Conservation (phyloP, 78 protist species). For the Andalucia godoyi region DNA sequence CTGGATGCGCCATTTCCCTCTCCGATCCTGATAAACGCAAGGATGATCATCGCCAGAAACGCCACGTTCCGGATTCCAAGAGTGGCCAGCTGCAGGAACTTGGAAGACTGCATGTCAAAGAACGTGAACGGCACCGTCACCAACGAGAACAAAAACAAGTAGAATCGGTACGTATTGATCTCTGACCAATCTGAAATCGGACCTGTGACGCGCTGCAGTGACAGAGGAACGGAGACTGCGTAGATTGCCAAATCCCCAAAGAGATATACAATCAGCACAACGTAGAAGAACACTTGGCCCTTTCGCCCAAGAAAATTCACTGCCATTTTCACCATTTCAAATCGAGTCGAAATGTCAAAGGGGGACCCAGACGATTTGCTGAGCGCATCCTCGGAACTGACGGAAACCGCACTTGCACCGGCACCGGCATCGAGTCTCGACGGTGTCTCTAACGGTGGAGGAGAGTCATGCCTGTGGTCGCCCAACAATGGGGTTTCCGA, state of each 20-base stretch:
- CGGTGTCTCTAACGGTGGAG: too few species aligned
- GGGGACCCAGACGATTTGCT: too few species aligned
- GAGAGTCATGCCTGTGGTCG: too few species aligned
- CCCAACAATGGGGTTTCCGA: too few species aligned
- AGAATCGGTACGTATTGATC: not conserved
- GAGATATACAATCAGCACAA: slow-evolving; percentile 11
- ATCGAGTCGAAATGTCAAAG: not conserved
- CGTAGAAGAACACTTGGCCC: not conserved
- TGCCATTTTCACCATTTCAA: slow-evolving; percentile 16
- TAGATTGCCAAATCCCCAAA: slow-evolving; percentile 41
- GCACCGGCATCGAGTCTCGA: too few species aligned
- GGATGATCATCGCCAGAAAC: slow-evolving; percentile 44
- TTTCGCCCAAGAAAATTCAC: not conserved
- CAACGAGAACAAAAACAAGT: slow-evolving; percentile 28
- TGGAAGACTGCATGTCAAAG: slow-evolving; percentile 43
- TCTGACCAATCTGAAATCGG: slow-evolving; percentile 7
- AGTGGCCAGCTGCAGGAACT: slow-evolving; percentile 43
- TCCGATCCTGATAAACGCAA: slow-evolving; percentile 25
- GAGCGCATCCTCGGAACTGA: too few species aligned
- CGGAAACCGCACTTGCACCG: too few species aligned
- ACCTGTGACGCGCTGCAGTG: not conserved
- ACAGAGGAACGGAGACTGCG: slow-evolving; percentile 17
- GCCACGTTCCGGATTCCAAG: slow-evolving; percentile 36
- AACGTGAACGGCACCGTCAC: slow-evolving; percentile 24
- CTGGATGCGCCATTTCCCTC: slow-evolving; percentile 33